phyloP scores from a whole-genome alignment of 2,329 filamentous ascomycete species.

The Thyridium curvatum region DNA sequence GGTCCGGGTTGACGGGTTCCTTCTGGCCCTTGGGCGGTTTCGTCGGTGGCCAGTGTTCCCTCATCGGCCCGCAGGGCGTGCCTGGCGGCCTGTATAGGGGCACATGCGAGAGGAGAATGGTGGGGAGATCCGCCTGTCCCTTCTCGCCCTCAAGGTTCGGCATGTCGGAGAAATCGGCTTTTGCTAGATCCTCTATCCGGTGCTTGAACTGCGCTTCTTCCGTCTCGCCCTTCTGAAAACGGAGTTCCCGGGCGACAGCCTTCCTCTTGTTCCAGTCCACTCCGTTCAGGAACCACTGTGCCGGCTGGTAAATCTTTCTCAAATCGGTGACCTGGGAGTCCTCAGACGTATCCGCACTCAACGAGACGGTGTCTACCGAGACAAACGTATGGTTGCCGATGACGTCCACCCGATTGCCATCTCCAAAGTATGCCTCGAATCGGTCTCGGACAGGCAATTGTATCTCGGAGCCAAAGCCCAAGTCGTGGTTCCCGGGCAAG shows the following conservation, averaged over 20 bases:
- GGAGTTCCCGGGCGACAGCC: constrained; percentile 63
- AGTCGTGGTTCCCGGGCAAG: constrained; percentile 89
- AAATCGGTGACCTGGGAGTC: constrained; percentile 46
- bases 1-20: constrained; percentile 49
- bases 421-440: constrained; percentile 84
- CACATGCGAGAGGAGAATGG: constrained; percentile 84
- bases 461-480: constrained; percentile 84
- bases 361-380: constrained; percentile 79
- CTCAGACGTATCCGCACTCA: constrained; percentile 63
- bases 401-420: constrained; percentile 84
- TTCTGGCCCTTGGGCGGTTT: constrained; percentile 53
- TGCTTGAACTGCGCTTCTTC: constrained; percentile 52
- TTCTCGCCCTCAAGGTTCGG: constrained; percentile 34
- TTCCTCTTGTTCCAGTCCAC: constrained; percentile 60
- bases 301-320: constrained; percentile 65
- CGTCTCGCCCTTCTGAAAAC: constrained; percentile 53
- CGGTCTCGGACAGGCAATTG: constrained; percentile 73
- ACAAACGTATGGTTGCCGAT: constrained; percentile 95
- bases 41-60: constrained; percentile 76
- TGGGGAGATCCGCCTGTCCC: constrained; percentile 62
- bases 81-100: constrained; percentile 77
- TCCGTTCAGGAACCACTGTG: constrained; percentile 66
- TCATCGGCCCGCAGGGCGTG: constrained; percentile 79
- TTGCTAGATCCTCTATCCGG: constrained; percentile 49
- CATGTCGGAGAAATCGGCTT: constrained; percentile 33